These are phyloP conservation scores for Eimeria sp. DNA, from an alignment of 169 alveolate species.

Conservation along the genomic window DNA sequence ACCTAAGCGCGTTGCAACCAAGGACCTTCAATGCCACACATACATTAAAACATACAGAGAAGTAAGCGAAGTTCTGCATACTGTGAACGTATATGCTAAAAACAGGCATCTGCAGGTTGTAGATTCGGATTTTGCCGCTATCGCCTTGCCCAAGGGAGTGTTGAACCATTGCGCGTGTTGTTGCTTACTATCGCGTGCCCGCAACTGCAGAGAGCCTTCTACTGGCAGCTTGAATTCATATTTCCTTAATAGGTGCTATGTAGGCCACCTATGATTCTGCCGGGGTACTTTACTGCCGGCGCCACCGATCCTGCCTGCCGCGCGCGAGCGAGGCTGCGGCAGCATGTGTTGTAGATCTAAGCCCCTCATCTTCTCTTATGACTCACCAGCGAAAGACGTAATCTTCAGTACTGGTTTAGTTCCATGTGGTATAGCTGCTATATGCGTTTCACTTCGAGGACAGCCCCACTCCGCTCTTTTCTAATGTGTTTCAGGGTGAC, in stretches of 20 bases:
- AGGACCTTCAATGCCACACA: constrained; percentile 58
- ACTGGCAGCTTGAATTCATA: not conserved
- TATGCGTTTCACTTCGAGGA: not conserved
- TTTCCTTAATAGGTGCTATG: not conserved
- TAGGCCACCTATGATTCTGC: not conserved
- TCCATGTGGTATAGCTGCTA: not conserved
- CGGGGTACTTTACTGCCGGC: not conserved
- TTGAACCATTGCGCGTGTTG: not conserved
- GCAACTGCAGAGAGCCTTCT: not conserved
- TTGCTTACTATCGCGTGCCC: not conserved
- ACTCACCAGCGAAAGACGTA: too few relatives aligned
- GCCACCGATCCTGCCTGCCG: not conserved
- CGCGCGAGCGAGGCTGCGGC: not conserved
- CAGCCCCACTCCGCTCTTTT: not conserved
- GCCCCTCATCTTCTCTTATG: too few relatives aligned
- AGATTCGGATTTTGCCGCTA: not conserved
- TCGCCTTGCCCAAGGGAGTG: not conserved
- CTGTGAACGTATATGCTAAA: not conserved
- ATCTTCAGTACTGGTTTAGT: not conserved
- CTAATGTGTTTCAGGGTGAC: constrained; percentile 80
- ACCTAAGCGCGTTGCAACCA: constrained; percentile 45
- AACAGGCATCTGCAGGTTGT: not conserved
- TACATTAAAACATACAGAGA: constrained; percentile 69
- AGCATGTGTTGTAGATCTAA: not conserved
- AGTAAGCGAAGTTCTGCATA: not conserved